phyloP scores from a whole-genome alignment of 208 protist species.

The Trypanosoma lewisi region DNA sequence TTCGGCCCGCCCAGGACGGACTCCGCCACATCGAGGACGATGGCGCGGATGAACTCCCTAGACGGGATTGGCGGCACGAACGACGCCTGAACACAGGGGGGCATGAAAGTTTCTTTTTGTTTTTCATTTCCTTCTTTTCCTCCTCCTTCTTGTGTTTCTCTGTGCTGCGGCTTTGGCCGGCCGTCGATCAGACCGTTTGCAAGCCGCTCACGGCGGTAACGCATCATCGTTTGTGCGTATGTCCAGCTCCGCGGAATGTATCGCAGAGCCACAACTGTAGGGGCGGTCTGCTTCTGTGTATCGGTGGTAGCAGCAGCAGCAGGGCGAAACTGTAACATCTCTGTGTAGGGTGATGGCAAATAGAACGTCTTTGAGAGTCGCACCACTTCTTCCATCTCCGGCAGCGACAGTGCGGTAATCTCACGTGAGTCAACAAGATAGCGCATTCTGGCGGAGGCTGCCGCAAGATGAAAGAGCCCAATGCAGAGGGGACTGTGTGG shows the following conservation, averaged over 20 bases:
- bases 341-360: slow-evolving; percentile 59
- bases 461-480: slow-evolving; percentile 46
- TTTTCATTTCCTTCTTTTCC: not conserved
- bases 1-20: slow-evolving; percentile 17
- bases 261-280: slow-evolving; percentile 7
- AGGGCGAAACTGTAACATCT: slow-evolving; percentile 31
- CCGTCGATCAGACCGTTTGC: slow-evolving; percentile 13
- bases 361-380: slow-evolving; percentile 36
- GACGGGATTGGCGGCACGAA: slow-evolving; percentile 11
- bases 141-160: not conserved
- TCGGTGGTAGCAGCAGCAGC: not conserved
- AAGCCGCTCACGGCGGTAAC: slow-evolving; percentile 8
- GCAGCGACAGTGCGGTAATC: slow-evolving; percentile 6
- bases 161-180: slow-evolving; percentile 1
- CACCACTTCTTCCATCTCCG: slow-evolving; percentile 44
- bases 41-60: slow-evolving; percentile 28
- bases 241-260: slow-evolving; percentile 23
- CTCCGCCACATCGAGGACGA: slow-evolving; percentile 33
- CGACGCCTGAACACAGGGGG: not conserved
- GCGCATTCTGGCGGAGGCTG: slow-evolving; percentile 25
- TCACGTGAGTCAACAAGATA: slow-evolving; percentile 28
- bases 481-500: slow-evolving; percentile 10
- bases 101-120: not conserved
- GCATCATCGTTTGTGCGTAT: slow-evolving; percentile 19
- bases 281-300: not conserved